A percentile compares a stretch with the other conserved stretches of the same genome.
Evolutionary conservation across 2,329 filamentous ascomycete genomes (phyloP).

Genomic region (Nemania sp.): DNA sequence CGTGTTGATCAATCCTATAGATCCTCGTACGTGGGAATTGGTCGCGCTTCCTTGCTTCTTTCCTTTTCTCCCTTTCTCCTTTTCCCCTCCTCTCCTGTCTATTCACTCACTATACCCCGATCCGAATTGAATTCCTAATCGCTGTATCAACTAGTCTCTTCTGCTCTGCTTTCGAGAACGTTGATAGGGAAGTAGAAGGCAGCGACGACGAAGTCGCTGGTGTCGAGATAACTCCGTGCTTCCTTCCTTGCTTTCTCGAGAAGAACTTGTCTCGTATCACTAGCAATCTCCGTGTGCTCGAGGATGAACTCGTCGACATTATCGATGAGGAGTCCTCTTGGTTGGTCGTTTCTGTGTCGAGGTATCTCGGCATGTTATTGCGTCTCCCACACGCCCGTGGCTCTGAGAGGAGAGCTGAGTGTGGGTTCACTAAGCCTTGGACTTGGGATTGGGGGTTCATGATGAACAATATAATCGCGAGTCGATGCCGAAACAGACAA

Average conservation of each 20-base stretch:
- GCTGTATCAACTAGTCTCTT: not conserved
- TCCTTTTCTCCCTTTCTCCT: too few relatives aligned
- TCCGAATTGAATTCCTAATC: constrained; percentile 1
- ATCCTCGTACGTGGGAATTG: too few relatives aligned
- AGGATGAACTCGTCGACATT: constrained; percentile 29
- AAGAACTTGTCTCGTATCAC: constrained; percentile 22
- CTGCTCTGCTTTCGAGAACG: not conserved
- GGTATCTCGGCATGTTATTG: not conserved
- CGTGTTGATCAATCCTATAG: too few relatives aligned
- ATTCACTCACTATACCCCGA: not conserved
- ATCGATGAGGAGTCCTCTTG: constrained; percentile 28
- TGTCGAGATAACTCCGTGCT: not conserved
- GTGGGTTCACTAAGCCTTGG: not conserved
- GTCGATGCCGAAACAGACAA: too few relatives aligned
- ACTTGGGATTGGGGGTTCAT: too few relatives aligned
- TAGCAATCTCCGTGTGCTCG: constrained; percentile 29
- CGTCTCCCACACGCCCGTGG: not conserved
- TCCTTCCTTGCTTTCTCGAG: not conserved
- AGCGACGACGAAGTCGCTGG: too few relatives aligned
- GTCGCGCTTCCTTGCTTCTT: too few relatives aligned
- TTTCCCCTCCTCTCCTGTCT: not conserved
- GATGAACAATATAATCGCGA: too few relatives aligned
- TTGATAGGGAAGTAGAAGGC: not conserved
- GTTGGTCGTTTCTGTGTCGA: not conserved
- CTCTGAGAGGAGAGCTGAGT: not conserved